phyloP scores from a whole-genome alignment of 1,139 yeast genomes.

The Suhomyces yuchorum region DNA sequence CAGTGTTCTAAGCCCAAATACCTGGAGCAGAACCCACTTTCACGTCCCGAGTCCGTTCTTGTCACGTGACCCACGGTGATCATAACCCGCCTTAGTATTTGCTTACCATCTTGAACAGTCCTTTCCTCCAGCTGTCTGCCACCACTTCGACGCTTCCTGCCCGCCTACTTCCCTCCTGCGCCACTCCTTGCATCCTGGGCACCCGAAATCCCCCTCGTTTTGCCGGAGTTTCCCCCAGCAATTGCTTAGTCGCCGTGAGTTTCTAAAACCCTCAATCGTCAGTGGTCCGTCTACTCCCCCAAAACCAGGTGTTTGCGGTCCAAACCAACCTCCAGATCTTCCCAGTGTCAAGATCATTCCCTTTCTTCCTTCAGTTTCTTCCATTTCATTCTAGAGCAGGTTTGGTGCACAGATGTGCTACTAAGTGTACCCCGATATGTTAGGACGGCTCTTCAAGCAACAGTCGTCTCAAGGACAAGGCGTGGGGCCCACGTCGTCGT shows the following conservation, averaged over 20 bases:
- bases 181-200: neutral
- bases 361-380: neutral
- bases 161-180: neutral
- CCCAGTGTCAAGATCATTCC: neutral
- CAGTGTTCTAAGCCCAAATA: too few species aligned
- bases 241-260: neutral
- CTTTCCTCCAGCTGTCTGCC: too few species aligned
- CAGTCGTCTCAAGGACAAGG: constrained; percentile 9
- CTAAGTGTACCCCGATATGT: constrained; percentile 11
- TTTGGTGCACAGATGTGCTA: too few species aligned
- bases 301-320: too few species aligned
- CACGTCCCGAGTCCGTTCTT: too few species aligned
- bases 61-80: neutral
- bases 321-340: too few species aligned
- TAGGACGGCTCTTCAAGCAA: constrained; percentile 21
- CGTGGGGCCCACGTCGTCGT: neutral
- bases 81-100: constrained; percentile 1
- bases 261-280: neutral
- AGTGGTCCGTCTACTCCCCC: neutral
- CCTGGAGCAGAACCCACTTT: too few species aligned
- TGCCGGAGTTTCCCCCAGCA: too few species aligned
- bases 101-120: neutral
- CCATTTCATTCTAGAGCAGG: too few species aligned
- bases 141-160: too few species aligned
- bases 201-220: too few species aligned